Evolutionary conservation across 73 alveolate genomes (phyloP).

Genomic region (Tetrahymena borealis): DNA sequence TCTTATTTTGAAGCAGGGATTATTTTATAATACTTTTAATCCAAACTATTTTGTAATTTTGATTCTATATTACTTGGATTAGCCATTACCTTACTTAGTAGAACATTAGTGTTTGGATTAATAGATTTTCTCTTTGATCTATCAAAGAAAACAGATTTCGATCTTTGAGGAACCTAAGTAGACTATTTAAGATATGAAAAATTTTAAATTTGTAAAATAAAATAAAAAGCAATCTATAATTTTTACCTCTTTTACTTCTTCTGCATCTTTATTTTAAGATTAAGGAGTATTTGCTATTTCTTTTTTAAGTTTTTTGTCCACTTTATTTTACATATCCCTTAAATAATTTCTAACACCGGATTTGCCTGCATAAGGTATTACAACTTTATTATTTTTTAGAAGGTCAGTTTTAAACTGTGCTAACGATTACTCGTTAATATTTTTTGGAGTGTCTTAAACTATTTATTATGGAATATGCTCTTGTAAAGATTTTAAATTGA

Average conservation of each 20-base stretch:
- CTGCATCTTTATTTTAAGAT: neutral
- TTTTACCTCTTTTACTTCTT: neutral
- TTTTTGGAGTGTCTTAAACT: neutral
- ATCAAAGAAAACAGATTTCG: neutral
- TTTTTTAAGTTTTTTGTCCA: neutral
- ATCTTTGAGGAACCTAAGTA: too few relatives aligned
- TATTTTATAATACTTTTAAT: too few relatives aligned
- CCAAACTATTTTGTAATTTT: too few relatives aligned
- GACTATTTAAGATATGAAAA: neutral
- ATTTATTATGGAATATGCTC: neutral
- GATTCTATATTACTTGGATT: too few relatives aligned
- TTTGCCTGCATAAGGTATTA: neutral
- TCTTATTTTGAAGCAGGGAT: neutral
- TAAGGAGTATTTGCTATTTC: neutral
- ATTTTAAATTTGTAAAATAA: neutral
- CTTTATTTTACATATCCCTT: neutral
- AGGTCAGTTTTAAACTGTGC: neutral
- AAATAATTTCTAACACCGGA: neutral
- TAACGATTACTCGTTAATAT: neutral
- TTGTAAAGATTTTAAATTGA: neutral
- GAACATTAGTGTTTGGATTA: neutral
- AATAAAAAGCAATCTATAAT: too few relatives aligned
- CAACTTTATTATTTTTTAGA: neutral
- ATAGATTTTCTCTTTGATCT: neutral
- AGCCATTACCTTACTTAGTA: neutral